Evolutionary conservation across 2,329 filamentous ascomycete genomes (phyloP), one percentile per base, ranked within the genome.

Genomic region (Fusarium sp.): DNA sequence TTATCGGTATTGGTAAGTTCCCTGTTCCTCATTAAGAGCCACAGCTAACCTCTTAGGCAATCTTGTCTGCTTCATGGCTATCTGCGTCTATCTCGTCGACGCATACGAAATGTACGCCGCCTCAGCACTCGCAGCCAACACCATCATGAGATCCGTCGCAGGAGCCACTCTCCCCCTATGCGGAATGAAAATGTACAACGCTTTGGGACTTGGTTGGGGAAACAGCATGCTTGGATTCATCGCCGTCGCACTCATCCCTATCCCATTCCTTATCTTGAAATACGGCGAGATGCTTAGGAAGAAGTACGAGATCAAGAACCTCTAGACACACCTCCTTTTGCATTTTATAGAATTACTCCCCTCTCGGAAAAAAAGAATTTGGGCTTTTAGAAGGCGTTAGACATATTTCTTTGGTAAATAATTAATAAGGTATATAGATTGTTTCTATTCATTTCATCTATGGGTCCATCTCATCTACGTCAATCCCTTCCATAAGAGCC

Each of bases 171-270:
- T 71, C 1, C 68, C 68, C 4, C 61, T 71, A 6, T 64, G 64
- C 4, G 67, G 64, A 1, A 31, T 67, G 16, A 27, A 29, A 11
- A 62, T 70, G 27, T 77, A 77, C 53, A 67, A 75, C 2, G 74
- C 74, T 16, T 69, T 83, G 0, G 80, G 66, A 76, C 85, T 70
- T 68, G 87, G 73, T 71, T 89, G 70, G 83, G 83, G 61, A 1
- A 82, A 81, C 34, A 78, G 76, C 9, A 61, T 81, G 55, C 74
- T 82, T 18, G 79, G 73, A 0, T 81, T 83, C 36, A 77, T 84
- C 54, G 78, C 81, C 0, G 36, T 82, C 5, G 77, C 72, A 1
- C 71, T 84, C 63, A 67, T 81, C 4, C 82, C 81, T 0, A 77
- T 82, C 4, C 79, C 82, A 0, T 80, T 80, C 59, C 64, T 79